Percentiles rank a stretch among this genome's conserved stretches.
Conservation (phyloP, 306 rosid genomes). For the Urtica urens region DNA sequence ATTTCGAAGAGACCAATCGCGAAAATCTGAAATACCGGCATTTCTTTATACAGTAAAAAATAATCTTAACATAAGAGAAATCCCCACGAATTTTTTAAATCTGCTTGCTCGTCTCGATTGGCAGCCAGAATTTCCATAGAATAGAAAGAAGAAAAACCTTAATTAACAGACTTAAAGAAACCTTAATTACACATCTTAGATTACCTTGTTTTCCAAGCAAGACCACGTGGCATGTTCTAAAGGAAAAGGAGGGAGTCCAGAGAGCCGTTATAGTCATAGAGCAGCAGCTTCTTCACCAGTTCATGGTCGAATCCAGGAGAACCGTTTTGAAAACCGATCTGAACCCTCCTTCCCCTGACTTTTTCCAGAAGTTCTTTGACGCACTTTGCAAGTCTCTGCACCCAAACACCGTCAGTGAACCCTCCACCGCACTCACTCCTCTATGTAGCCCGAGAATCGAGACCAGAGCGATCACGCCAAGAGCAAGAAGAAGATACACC, state of each 20-base stretch:
- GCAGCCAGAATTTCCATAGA: no score
- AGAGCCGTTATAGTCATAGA: slow-evolving; percentile 77
- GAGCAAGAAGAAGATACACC: slow-evolving; percentile 14
- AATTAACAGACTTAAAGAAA: no score
- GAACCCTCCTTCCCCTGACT: slow-evolving; percentile 35
- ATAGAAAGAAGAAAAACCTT: no score
- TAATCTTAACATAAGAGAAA: no score
- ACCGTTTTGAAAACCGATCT: slow-evolving; percentile 34
- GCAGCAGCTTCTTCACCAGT: slow-evolving; percentile 74
- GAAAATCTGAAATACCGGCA: no score
- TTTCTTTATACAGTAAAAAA: no score
- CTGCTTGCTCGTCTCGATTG: no score
- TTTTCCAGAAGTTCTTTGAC: slow-evolving; percentile 27
- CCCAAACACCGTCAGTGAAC: slow-evolving; percentile 22
- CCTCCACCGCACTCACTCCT: slow-evolving; percentile 6
- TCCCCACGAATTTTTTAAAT: no score
- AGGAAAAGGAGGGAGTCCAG: slow-evolving; percentile 43
- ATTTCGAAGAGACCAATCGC: no score
- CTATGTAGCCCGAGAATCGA: slow-evolving; percentile 17
- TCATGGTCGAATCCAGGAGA: slow-evolving; percentile 25
- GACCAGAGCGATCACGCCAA: slow-evolving; percentile 19
- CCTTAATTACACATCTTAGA: no score
- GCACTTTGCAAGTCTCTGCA: slow-evolving; percentile 20
- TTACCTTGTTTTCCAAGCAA: slow-evolving; percentile 59
- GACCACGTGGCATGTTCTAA: slow-evolving; percentile 15